Base-by-base conservation (phyloP, 2,329 filamentous ascomycete genomes). In the Cryphonectria japonica region DNA sequence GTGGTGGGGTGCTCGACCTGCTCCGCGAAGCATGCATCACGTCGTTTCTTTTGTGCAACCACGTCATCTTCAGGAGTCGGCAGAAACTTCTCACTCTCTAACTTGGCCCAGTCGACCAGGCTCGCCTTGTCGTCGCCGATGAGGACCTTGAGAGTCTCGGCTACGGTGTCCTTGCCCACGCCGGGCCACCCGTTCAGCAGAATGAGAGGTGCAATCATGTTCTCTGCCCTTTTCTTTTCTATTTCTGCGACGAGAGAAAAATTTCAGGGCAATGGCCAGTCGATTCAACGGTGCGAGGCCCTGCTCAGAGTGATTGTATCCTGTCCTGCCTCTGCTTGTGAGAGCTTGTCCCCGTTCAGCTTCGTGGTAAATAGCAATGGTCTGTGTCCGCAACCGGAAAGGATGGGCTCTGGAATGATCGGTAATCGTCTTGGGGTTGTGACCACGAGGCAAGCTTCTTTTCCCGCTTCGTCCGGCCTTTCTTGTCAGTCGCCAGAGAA, bases 131-230 rank as follows among this genome's bases (percentile, higher is more conserved):
- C 76, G 60, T 69, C 60, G 39, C 78, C 78, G 4, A 80, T 72
- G 2, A 80, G 73, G 16, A 77, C 74, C n/a, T 74, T 72, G 39
- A 80, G 75, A 37, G 75, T 78, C 73, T 80, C 78, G 50, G 78
- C 78, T 1, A 80, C 75, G 7, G 78, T 76, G 39, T 77, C 74
- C 73, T 79, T 80, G 66, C 78, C 79, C 43, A 78, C 75, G 65
- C 77, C 78, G 3, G 76, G 77, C 76, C 76, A 78, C 69, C 79
- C 79, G 71, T 80, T 81, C 75, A 81, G 78, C 71, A 77, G 78
- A 43, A 81, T 73, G 5, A 61, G 34, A 11, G 43, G 69, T 65
- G 34, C 34, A 32, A n/a, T 54, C 54, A 72, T 68, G 57, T 6
- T 67, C 50, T 41, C 60, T 66, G 52, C 46, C 46, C 19, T 19